Conservation (phyloP, 257 asterid species). For the Sherardia arvensis region DNA sequence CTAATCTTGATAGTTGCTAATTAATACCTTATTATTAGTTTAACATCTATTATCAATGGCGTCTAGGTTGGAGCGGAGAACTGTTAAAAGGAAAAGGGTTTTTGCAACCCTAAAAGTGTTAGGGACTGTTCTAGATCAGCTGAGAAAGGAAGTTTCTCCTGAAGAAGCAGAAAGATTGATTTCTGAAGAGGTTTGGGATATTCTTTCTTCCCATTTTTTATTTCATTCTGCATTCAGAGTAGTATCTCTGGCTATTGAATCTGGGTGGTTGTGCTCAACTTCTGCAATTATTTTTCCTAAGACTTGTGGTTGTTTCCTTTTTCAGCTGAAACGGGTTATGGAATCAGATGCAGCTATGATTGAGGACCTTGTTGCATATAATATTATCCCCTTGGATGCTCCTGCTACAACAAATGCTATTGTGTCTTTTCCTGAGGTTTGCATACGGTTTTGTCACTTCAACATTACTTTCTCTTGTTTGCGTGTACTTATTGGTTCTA, state of each 20-base stretch:
- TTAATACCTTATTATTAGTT: background rate
- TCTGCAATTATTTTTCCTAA: background rate
- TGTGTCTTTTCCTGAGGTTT: slow-evolving; percentile 73
- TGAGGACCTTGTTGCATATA: slow-evolving; percentile 81
- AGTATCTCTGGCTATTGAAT: background rate
- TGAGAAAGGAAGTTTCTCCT: slow-evolving; percentile 77
- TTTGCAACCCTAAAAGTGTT: slow-evolving; percentile 88
- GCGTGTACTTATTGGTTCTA: slow-evolving; percentile 15
- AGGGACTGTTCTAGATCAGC: slow-evolving; percentile 74
- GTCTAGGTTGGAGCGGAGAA: slow-evolving; percentile 81
- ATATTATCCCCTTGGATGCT: slow-evolving; percentile 90
- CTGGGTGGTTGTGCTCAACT: background rate
- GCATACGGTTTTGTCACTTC: slow-evolving; percentile 12
- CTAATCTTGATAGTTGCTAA: background rate
- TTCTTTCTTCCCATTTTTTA: slow-evolving; percentile 8
- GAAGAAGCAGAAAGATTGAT: slow-evolving; percentile 92
- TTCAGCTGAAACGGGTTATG: slow-evolving; percentile 84
- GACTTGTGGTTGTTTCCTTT: slow-evolving; percentile 18
- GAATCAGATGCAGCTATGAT: slow-evolving; percentile 96
- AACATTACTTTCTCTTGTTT: background rate
- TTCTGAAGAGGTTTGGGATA: slow-evolving; percentile 65
- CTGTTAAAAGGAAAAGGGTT: slow-evolving; percentile 72
- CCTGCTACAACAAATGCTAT: slow-evolving; percentile 65
- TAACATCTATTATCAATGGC: slow-evolving; percentile 15
- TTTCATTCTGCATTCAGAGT: slow-evolving; percentile 4